phyloP scores from a whole-genome alignment of 2,329 filamentous ascomycete genomes.

The Aspergillus pseudotamarii region DNA sequence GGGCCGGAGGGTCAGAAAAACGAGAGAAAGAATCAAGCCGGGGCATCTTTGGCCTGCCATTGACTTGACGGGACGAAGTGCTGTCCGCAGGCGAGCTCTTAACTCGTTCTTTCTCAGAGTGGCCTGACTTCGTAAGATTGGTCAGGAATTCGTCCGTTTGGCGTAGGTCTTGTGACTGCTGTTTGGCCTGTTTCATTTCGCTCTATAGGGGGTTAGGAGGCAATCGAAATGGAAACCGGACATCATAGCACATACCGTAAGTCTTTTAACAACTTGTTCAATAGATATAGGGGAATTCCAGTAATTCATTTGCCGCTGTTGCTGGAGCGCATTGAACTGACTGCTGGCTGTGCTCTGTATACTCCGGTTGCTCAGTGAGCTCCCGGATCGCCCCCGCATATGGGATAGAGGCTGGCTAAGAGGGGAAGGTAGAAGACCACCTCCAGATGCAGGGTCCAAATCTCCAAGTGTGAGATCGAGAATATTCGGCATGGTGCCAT shows the following conservation, averaged over 20 bases:
- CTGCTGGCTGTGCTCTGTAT: constrained; percentile 58
- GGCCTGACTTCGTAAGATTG: constrained; percentile 72
- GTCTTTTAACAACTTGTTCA: constrained; percentile 87
- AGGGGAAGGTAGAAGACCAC: constrained; percentile 70
- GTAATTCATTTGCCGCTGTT: constrained; percentile 76
- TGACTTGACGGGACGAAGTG: constrained; percentile 49
- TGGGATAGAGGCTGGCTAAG: constrained; percentile 66
- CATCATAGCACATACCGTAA: constrained; percentile 61
- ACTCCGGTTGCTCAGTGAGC: constrained; percentile 65
- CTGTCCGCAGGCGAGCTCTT: constrained; percentile 51
- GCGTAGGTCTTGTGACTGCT: constrained; percentile 83
- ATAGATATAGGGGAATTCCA: constrained; percentile 89
- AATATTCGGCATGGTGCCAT: constrained; percentile 70
- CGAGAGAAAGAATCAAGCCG: constrained; percentile 77
- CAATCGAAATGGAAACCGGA: constrained; percentile 17
- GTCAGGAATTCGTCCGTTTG: constrained; percentile 82
- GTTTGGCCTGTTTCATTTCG: constrained; percentile 86
- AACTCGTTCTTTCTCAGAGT: constrained; percentile 53
- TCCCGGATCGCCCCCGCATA: constrained; percentile 70
- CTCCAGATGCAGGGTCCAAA: constrained; percentile 75
- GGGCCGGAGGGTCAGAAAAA: constrained; percentile 91
- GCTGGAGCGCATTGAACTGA: constrained; percentile 62
- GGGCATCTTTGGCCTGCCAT: constrained; percentile 49
- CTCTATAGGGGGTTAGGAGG: constrained; percentile 54
- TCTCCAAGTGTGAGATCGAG: constrained; percentile 92